Evolutionary conservation across 164 flowering plant genomes (phyloP).

Genomic region (Vitis cinerea): DNA sequence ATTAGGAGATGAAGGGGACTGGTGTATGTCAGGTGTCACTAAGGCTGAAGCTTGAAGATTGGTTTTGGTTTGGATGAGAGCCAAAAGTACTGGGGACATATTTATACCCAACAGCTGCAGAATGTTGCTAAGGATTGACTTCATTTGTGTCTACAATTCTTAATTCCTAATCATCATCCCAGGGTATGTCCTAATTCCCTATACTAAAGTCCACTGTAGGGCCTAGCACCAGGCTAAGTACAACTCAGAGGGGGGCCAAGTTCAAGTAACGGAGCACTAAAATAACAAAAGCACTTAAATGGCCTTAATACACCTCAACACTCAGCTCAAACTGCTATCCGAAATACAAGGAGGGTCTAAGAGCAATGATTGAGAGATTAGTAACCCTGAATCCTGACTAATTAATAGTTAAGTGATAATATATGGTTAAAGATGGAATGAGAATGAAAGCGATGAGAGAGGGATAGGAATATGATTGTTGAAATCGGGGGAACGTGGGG

Average conservation of each 20-base stretch:
- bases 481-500: constrained; percentile 30
- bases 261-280: constrained; percentile 35
- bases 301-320: constrained; percentile 11
- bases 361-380: constrained; percentile 24
- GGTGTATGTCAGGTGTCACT: neutral
- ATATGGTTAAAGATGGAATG: neutral
- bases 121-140: constrained; percentile 40
- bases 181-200: constrained; percentile 27
- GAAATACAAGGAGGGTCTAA: constrained; percentile 6
- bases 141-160: constrained; percentile 22
- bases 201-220: constrained; percentile 41
- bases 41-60: constrained; percentile 3
- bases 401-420: constrained; percentile 6
- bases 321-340: constrained; percentile 7
- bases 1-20: neutral
- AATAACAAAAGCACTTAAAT: constrained; percentile 16
- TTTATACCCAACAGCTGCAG: constrained; percentile 31
- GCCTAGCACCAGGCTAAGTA: constrained; percentile 25
- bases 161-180: constrained; percentile 23
- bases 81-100: constrained; percentile 10
- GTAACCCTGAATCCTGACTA: constrained; percentile 8
- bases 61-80: constrained; percentile 2
- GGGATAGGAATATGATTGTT: neutral
- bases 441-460: neutral
- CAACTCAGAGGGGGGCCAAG: constrained; percentile 42